Evolutionary conservation across 176 grass and related monocot genomes (phyloP), one percentile per base, ranked within the genome.

Genomic region (Cenchrus fungigraminus): DNA sequence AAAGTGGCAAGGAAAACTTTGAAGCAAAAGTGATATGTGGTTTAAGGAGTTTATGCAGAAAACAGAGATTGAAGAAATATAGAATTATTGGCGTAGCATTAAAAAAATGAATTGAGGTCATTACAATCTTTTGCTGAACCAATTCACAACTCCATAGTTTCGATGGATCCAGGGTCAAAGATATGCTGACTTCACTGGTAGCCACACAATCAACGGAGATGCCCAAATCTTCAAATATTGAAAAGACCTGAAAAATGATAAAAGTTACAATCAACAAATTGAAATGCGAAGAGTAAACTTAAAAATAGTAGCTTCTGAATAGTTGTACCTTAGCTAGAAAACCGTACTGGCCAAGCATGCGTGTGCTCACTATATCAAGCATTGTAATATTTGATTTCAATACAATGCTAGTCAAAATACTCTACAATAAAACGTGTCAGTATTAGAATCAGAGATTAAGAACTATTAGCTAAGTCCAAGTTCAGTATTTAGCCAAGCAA

Each of bases 311-410:
- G 71, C 49, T 49, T 74, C 49, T 34, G 7, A 54, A 54, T 74
- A 54, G 49, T 74, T 68, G 8, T 88, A 95, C 95, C 95, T 95
- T 98, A 6, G 95, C 95, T 86, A 98, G 89, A 85, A 98, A 98
- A 87, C 95, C 95, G 85, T 37, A 98, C 59, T 98, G 95, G 9
- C 92, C 95, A 15, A 98, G 95, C 95, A 98, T 98, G 81, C 92
- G 86, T 66, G 95, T 98, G 83, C 95, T 98, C 69, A 90, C 95
- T 86, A 98, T 95, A 90, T 98, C 95, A 63, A 98, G 85, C 95
- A 95, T 95, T 8, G 89, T 98, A 73, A 98, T 84, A 90, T 98
- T 95, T 84, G 95, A 95, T 91, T 98, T 98, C 87, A 98, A 72
- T 47, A 98, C 95, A 77, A 98, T 98, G 76, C 95, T 98, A 59